A percentile compares a stretch with the other conserved stretches of the same genome.
Conservation (phyloP, 192 early-diverging fungal species). For the Coemansia sp. region DNA sequence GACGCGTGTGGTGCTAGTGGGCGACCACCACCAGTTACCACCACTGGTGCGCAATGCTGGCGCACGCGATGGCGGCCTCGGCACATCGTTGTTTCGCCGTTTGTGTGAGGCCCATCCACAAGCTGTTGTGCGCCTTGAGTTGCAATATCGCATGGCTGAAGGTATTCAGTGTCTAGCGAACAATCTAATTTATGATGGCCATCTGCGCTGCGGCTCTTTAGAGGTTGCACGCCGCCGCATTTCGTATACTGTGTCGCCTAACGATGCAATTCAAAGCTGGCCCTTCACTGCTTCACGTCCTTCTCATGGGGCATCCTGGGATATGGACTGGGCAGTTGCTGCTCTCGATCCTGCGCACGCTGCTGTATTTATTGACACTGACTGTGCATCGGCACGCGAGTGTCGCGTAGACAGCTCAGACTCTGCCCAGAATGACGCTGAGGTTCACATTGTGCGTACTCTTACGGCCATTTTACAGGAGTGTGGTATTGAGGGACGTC, state of each 20-base stretch:
- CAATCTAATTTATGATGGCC: slow-evolving; percentile 74
- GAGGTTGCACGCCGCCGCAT: slow-evolving; percentile 61
- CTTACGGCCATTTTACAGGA: slow-evolving; percentile 58
- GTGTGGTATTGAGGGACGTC: slow-evolving; percentile 63
- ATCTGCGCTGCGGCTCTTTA: slow-evolving; percentile 70
- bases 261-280: slow-evolving; percentile 14
- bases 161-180: slow-evolving; percentile 89
- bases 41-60: slow-evolving; percentile 70
- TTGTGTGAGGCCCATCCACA: slow-evolving; percentile 81
- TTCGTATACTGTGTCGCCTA: slow-evolving; percentile 21
- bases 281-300: slow-evolving; percentile 1
- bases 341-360: slow-evolving; percentile 63
- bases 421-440: slow-evolving; percentile 68
- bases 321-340: slow-evolving; percentile 61
- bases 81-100: slow-evolving; percentile 74
- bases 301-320: slow-evolving; percentile 18
- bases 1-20: slow-evolving; percentile 85
- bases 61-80: slow-evolving; percentile 39
- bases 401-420: slow-evolving; percentile 50
- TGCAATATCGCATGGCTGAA: slow-evolving; percentile 92
- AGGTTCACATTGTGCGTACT: slow-evolving; percentile 64
- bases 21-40: slow-evolving; percentile 93
- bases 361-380: slow-evolving; percentile 83
- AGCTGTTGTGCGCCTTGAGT: slow-evolving; percentile 67
- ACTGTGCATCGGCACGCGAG: slow-evolving; percentile 66